A percentile compares a stretch with the other conserved stretches of the same genome.
Conservation (phyloP, 2,329 filamentous ascomycete genomes). For the Trichothecium roseum region DNA sequence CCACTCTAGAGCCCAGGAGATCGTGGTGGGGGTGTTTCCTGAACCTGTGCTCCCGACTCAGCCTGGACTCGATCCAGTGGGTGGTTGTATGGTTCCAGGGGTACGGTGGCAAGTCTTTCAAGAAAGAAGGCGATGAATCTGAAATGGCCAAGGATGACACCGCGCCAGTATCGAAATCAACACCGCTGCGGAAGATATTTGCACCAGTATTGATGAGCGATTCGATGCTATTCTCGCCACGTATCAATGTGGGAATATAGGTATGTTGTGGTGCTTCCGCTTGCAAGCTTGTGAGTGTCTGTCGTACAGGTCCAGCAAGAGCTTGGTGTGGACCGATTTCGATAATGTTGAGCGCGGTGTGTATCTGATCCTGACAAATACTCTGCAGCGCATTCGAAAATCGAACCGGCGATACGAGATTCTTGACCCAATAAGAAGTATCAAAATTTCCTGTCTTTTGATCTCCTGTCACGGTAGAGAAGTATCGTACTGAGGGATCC, state of each 20-base stretch:
- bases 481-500: background rate
- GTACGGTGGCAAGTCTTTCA: slow-evolving; percentile 31
- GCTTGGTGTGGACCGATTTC: slow-evolving; percentile 9
- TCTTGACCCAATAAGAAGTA: slow-evolving; percentile 13
- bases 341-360: too few species aligned
- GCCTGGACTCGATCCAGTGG: slow-evolving; percentile 20
- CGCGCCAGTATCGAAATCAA: slow-evolving; percentile 27
- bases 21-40: slow-evolving; percentile 13
- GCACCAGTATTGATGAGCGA: too few species aligned
- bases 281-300: slow-evolving; percentile 1
- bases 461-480: slow-evolving; percentile 17
- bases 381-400: slow-evolving; percentile 15
- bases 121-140: slow-evolving; percentile 24
- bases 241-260: background rate
- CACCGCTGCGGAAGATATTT: slow-evolving; percentile 26
- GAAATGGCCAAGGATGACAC: slow-evolving; percentile 10
- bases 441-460: slow-evolving; percentile 3
- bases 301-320: slow-evolving; percentile 6
- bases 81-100: slow-evolving; percentile 9
- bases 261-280: background rate
- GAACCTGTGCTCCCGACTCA: slow-evolving; percentile 12
- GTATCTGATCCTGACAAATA: too few species aligned
- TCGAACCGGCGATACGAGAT: slow-evolving; percentile 12
- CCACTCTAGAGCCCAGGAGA: slow-evolving; percentile 12
- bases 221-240: background rate